Evolutionary conservation across 2,329 filamentous ascomycete species (phyloP), one percentile per base, ranked within the genome.

Genomic region (Pleomassaria siparia): DNA sequence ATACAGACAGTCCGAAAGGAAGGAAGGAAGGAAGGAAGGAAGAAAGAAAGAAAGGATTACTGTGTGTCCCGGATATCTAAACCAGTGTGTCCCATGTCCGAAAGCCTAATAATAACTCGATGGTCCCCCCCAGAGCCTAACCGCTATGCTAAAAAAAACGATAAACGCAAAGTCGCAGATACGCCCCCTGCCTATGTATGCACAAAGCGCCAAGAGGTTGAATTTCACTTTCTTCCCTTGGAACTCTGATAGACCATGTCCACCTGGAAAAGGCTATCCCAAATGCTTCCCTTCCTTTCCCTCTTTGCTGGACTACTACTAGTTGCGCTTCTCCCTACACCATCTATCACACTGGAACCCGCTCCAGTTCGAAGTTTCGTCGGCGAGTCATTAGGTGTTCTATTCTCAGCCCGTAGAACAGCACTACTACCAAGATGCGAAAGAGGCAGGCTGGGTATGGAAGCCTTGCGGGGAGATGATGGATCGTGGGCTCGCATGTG

Each of bases 231-330:
- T 56, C 62, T 65, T 21, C 48, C 49, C 52, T 68, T 70, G 11
- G 62, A 63, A n/a, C 66, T 63, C 44, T 72, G 66, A 54, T 70
- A 70, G 26, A 58, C 66, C n/a, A 72, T 63, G 46, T 72, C 69
- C 13, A 71, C 63, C 55, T 71, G 69, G 37, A 69, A 71, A 28
- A 72, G 57, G 29, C 62, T 67, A 47, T 72, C 69, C 66, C 67
- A 72, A 20, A 72, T 60, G 37, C 69, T 69, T 2, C 64, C 58
- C 35, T 60, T 64, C 50, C 64, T 57, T 6, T 51, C 50, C 21
- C 46, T 40, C 11, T 56, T 55, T 44, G 60, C 64, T 24, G 33
- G 33, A 13, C 47, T 53, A 30, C 54, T 56, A 44, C 59, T 62
- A 3, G 44, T 51, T 18, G 42, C 49, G 10, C 56, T 54, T 39